phyloP scores from a whole-genome alignment of 1,139 yeast genomes.

The Ogataea hybrid region DNA sequence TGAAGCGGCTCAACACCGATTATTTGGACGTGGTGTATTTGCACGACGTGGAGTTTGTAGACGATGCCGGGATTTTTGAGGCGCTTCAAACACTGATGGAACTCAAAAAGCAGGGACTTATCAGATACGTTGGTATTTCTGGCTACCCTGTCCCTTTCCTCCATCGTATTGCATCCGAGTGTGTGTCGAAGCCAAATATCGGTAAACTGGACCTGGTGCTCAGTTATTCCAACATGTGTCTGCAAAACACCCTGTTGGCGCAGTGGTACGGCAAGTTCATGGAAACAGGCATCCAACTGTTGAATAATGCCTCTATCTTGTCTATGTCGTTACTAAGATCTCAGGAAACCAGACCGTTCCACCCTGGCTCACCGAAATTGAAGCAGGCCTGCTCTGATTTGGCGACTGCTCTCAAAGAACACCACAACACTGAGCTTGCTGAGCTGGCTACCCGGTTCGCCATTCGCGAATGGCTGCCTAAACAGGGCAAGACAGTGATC shows the following conservation, averaged over 20 bases:
- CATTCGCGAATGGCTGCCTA: conserved; percentile 51
- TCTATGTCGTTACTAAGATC: conserved; percentile 84
- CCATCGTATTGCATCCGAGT: conserved; percentile 42
- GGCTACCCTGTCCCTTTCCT: conserved; percentile 84
- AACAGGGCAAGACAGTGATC: conserved; percentile 60
- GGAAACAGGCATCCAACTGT: conserved; percentile 51
- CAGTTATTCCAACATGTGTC: conserved; percentile 78
- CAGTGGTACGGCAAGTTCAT: conserved; percentile 50
- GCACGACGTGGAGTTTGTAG: conserved; percentile 87
- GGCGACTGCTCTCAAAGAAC: conserved; percentile 42
- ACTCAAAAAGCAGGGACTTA: conserved; percentile 63
- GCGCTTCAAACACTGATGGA: conserved; percentile 61
- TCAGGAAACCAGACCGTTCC: conserved; percentile 68
- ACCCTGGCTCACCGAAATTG: conserved; percentile 71
- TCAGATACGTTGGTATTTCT: conserved; percentile 71
- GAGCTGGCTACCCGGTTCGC: conserved; percentile 82
- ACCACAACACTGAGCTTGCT: conserved; percentile 61
- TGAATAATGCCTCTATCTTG: conserved; percentile 80
- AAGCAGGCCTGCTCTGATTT: conserved; percentile 54
- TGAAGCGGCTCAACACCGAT: conserved; percentile 58
- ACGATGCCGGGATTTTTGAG: conserved; percentile 48
- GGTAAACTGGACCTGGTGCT: conserved; percentile 69
- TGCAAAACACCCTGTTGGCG: conserved; percentile 67
- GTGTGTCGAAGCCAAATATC: conserved; percentile 36
- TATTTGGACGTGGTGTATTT: conserved; percentile 80